Evolutionary conservation across 352 stramenopile genomes (phyloP).

Genomic region (Pythium volutum): DNA sequence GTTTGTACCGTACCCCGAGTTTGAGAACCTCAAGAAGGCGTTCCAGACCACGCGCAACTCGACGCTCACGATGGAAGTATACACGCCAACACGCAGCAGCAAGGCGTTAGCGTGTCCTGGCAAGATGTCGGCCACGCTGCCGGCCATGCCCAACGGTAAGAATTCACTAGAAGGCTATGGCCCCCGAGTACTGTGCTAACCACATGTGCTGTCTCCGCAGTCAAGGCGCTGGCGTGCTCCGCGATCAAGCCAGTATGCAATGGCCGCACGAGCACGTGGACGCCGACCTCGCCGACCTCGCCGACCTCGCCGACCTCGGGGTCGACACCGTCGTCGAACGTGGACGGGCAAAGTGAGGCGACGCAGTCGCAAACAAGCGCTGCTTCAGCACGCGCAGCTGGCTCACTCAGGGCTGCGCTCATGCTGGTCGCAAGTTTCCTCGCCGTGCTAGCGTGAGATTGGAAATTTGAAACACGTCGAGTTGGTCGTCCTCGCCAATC

Average conservation of each 20-base stretch:
- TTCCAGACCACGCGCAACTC: slow-evolving; percentile 49
- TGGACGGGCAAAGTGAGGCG: background rate
- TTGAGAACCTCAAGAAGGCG: slow-evolving; percentile 42
- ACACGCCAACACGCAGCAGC: slow-evolving; percentile 32
- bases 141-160: slow-evolving; percentile 33
- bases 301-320: background rate
- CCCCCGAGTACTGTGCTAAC: background rate
- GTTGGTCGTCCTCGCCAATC: background rate
- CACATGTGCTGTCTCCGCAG: background rate
- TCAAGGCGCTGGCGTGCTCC: slow-evolving; percentile 35
- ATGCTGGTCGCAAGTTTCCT: background rate
- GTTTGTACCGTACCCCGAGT: slow-evolving; percentile 59
- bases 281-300: background rate
- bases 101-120: slow-evolving; percentile 38
- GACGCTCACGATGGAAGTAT: slow-evolving; percentile 39
- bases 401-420: background rate
- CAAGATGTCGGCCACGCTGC: slow-evolving; percentile 41
- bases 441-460: background rate
- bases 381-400: background rate
- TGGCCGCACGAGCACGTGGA: slow-evolving; percentile 13
- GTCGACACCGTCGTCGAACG: background rate
- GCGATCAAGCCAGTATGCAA: slow-evolving; percentile 37
- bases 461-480: background rate
- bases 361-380: background rate
- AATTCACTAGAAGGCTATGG: background rate